These are phyloP conservation scores for Scytalidium sp. DNA, from an alignment of 2,329 filamentous ascomycete species.

Conservation along the genomic window DNA sequence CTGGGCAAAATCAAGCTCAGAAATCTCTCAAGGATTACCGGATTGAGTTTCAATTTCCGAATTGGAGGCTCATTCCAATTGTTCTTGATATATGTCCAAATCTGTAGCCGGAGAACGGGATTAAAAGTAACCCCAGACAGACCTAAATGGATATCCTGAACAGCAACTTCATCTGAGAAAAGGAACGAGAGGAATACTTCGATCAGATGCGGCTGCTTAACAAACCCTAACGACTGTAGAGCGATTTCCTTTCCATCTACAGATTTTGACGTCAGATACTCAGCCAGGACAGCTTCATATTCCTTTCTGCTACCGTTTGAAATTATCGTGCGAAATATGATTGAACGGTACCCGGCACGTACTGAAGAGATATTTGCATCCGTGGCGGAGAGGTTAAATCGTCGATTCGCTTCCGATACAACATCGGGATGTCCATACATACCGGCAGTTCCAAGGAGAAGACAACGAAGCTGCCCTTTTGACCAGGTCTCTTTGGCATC, in stretches of 20 bases:
- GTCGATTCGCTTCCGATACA: slow-evolving; percentile 67
- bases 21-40: slow-evolving; percentile 83
- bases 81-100: slow-evolving; percentile 80
- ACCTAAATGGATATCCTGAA: slow-evolving; percentile 83
- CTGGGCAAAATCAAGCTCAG: slow-evolving; percentile 72
- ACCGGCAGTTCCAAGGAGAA: slow-evolving; percentile 72
- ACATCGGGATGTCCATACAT: slow-evolving; percentile 68
- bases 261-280: slow-evolving; percentile 76
- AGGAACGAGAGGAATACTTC: slow-evolving; percentile 67
- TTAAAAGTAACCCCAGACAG: slow-evolving; percentile 68
- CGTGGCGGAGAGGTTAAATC: slow-evolving; percentile 72
- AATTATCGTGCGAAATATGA: slow-evolving; percentile 75
- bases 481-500: slow-evolving; percentile 73
- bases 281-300: slow-evolving; percentile 71
- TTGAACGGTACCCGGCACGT: slow-evolving; percentile 73
- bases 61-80: slow-evolving; percentile 70
- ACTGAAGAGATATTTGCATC: slow-evolving; percentile 62
- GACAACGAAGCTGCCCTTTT: slow-evolving; percentile 73
- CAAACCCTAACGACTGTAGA: slow-evolving; percentile 69
- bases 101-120: slow-evolving; percentile 61
- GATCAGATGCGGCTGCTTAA: slow-evolving; percentile 61
- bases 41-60: slow-evolving; percentile 72
- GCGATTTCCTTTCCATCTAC: slow-evolving; percentile 87
- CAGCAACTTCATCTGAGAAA: slow-evolving; percentile 68
- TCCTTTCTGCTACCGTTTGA: slow-evolving; percentile 67